Evolutionary conservation across 1,139 yeast genomes (phyloP), one percentile per base, ranked within the genome.

Genomic region (Yarrowia galli): DNA sequence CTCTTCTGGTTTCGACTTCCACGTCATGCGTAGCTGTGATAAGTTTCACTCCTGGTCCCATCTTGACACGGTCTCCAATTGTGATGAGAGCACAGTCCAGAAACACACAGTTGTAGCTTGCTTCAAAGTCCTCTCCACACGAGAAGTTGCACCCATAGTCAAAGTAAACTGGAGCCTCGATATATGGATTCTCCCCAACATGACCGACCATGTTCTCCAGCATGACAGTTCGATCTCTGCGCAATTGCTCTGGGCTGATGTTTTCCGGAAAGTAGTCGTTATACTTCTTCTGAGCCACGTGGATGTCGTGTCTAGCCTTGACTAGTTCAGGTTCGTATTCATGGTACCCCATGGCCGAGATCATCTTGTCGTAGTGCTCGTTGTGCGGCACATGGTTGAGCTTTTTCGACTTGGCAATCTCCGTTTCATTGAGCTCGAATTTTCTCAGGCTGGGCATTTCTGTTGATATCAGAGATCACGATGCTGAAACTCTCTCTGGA

Each of bases 11-110:
- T 20, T 78, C 72, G 0, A 88, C 84, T 69, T 86, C 88, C 3
- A 82, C 73, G 1, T 89, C 89, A 73, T 89, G 93, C 0, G 88
- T 82, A 1, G 91, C 91, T 1, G 91, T 85, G 49, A 84, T 78
- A 64, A 89, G 78, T 1, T 85, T 79, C 7, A 85, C 89, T 73
- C 85, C 85, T 18, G 93, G 92, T 0, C 91, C 93, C 61, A 86
- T 75, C 80, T 85, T 74, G 20, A 85, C 88, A 67, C 82, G 74
- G 71, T 87, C 83, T 5, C 93, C 93, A 70, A 89, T 82, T n/a
- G 78, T 82, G 36, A 89, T 86, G 49, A 87, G 73, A 0, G 88
- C 82, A 71, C 87, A 84, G 74, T 89, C 93, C 66, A 89, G 78
- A 69, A 87, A 79, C 0, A 86, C 83, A 42, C 81, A 73, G 72